Evolutionary conservation across 805 yeast genomes (phyloP).

Genomic region (Saturnispora kantuleensis): DNA sequence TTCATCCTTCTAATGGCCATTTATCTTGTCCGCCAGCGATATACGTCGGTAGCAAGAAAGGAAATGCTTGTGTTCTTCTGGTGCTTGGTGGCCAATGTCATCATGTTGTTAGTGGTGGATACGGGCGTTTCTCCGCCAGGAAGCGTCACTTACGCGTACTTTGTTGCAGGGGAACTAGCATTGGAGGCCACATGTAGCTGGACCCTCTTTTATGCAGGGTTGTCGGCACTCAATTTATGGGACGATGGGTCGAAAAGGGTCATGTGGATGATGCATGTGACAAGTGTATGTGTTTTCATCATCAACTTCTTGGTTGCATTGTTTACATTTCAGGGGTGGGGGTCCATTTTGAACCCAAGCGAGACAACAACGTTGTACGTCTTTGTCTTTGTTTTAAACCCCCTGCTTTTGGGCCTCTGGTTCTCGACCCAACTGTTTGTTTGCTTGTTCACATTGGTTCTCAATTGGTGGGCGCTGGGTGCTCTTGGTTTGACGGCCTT

Average conservation of each 20-base stretch:
- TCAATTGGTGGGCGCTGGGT: constrained; percentile 82
- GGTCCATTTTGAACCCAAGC: constrained; percentile 35
- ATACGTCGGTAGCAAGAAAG: constrained; percentile 88
- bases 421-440: constrained; percentile 59
- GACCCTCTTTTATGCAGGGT: constrained; percentile 60
- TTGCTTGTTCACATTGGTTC: constrained; percentile 52
- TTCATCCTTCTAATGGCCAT: constrained; percentile 57
- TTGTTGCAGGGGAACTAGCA: constrained; percentile 76
- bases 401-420: constrained; percentile 51
- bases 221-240: constrained; percentile 84
- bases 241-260: constrained; percentile 80
- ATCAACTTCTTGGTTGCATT: constrained; percentile 58
- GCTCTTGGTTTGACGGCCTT: constrained; percentile 62
- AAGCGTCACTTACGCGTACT: constrained; percentile 61
- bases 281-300: constrained; percentile 49
- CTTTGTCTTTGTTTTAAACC: constrained; percentile 63
- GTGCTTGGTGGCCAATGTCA: constrained; percentile 44
- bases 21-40: constrained; percentile 70
- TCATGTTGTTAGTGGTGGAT: constrained; percentile 69
- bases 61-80: constrained; percentile 75
- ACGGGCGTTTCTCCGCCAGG: constrained; percentile 91
- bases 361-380: constrained; percentile 63
- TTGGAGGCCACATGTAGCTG: constrained; percentile 62
- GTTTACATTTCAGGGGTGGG: constrained; percentile 65
- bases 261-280: constrained; percentile 42